Base-by-base conservation (phyloP, 495 filamentous ascomycete genomes). In the Hypoxylon lienhwacheense region DNA sequence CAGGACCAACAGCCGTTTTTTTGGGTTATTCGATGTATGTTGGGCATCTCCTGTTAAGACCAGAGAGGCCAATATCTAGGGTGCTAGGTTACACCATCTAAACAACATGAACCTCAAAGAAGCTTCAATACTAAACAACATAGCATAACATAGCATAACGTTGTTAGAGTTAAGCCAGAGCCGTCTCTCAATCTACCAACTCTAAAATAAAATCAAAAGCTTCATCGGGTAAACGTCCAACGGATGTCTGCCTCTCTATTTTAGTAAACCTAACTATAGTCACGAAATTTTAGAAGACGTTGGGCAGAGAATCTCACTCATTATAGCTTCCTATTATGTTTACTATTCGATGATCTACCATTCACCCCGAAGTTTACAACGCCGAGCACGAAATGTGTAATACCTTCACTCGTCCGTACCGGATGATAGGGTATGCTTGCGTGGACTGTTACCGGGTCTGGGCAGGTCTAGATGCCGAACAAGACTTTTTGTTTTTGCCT, bases 391-490 rank as follows among this genome's bases (percentile, higher is more conserved):
- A 21, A 35, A 47, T 50, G 40, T 20, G 28, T 14, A 28, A 52
- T 32, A 21, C 29, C 52, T 39, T 55, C 47, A 47, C 41, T 48
- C 42, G 43, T 47, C 28, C 22, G 29, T 52, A 51, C 28, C 34
- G 34, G 49, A 51, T 24, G 41, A n/a, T 32, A 43, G 29, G n/a
- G 12, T 26, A 8, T 8, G 8, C 31, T 37, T 43, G 22, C 32
- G 35, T 47, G 47, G 33, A 28, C 36, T 41, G 42, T 47, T 47
- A 15, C 36, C 29, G 48, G 47, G 53, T 52, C 57, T 61, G 36
- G 40, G 31, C 36, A 47, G 47, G 57, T 47, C 52, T 56, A 51
- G 51, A 61, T 40, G 45, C 51, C 46, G 47, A 29, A 32, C 5
- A 43, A 45, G 33, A 43, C 32, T 39, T 25, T 50, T 29, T 17